Base-by-base conservation (phyloP, 2,329 filamentous ascomycete genomes). In the Diaporthe capsici region DNA sequence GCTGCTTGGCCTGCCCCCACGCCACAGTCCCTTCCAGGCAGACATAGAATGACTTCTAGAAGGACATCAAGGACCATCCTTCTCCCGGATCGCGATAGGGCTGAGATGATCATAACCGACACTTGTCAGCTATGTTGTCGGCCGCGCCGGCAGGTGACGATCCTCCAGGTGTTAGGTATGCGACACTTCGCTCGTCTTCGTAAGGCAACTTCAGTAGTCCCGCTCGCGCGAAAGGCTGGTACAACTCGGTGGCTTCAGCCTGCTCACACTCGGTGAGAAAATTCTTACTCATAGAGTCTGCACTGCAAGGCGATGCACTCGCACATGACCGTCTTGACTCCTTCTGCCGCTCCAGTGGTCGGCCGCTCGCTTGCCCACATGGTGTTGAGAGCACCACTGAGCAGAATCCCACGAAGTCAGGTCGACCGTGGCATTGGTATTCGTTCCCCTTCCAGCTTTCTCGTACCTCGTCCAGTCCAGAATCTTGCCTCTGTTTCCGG, bases 101-200 rank as follows among this genome's bases (percentile, higher is more conserved):
- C 65, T 70, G 65, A 70, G 49, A 42, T 55, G n/a, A 55, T 53
- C 49, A 70, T 22, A 25, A 7, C 4, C 1, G 65, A 70, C 65
- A 55, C 47, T 55, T 42, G 47, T 70, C 65, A 70, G 47, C 39
- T 28, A 31, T 22, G 9, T 70, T 17, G 31, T 55, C 65, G 65
- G 65, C 65, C 65, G 49, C 65, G n/a, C 65, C 49, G 65, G 47
- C 34, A 28, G 49, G 49, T 70, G 65, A 68, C 47, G 31, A 20
- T 53, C 65, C 47, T 53, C 53, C 65, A 17, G 25, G 20, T 25
- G 65, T 22, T 37, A 17, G 34, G 31, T 37, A 68, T 25, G 49
- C 47, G 47, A 53, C 31, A 37, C 47, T 39, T 42, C 65, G 65
- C 31, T 10, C 12, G 44, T 22, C 44, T 68, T 15, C 20, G 22